Evolutionary conservation across 768 basidiomycete species (phyloP).

Genomic region (Suillus variegatus): DNA sequence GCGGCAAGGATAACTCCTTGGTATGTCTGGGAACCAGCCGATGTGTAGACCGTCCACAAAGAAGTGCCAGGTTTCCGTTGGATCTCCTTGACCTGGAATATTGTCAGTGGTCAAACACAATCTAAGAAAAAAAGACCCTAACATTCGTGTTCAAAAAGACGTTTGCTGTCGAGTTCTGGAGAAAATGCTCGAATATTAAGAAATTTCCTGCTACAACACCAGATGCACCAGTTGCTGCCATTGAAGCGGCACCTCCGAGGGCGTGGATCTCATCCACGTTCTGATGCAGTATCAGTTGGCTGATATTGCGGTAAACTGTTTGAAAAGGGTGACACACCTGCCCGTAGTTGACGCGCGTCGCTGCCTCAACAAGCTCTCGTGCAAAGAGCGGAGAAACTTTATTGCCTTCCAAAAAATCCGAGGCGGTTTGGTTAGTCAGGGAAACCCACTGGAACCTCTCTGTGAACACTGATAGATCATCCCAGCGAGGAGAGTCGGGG

Average conservation of each 20-base stretch:
- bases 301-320: not conserved
- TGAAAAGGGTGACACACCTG: slow-evolving; percentile 44
- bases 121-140: slow-evolving; percentile 13
- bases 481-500: slow-evolving; percentile 57
- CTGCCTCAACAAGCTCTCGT: slow-evolving; percentile 75
- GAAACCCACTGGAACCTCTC: slow-evolving; percentile 49
- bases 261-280: slow-evolving; percentile 75
- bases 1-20: slow-evolving; percentile 83
- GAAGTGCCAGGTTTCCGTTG: slow-evolving; percentile 43
- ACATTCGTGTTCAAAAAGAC: slow-evolving; percentile 74
- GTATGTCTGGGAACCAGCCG: slow-evolving; percentile 52
- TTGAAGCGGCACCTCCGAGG: slow-evolving; percentile 66
- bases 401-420: slow-evolving; percentile 54
- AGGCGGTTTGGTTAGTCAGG: slow-evolving; percentile 50
- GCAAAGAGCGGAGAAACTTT: slow-evolving; percentile 62
- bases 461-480: slow-evolving; percentile 61
- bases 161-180: slow-evolving; percentile 67
- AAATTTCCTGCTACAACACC: slow-evolving; percentile 80
- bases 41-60: slow-evolving; percentile 55
- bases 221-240: slow-evolving; percentile 71
- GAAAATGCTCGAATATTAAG: slow-evolving; percentile 81
- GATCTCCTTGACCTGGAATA: slow-evolving; percentile 53
- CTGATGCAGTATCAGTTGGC: slow-evolving; percentile 32
- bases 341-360: slow-evolving; percentile 84
- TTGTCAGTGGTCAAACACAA: slow-evolving; percentile 2